phyloP scores from a whole-genome alignment of 345 rosid species.

The Cochlearia excelsa region DNA sequence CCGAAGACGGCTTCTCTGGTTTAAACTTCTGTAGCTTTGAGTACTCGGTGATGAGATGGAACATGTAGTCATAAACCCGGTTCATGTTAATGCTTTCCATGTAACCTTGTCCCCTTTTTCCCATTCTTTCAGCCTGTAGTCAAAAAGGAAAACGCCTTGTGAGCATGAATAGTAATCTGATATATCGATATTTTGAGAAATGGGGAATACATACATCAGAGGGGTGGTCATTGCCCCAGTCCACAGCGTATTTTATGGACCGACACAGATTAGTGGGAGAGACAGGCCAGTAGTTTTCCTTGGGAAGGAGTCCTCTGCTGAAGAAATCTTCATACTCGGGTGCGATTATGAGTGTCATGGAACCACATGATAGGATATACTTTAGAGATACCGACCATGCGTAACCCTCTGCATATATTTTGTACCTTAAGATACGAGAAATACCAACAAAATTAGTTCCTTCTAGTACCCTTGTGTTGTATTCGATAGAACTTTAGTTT shows the following conservation, averaged over 20 bases:
- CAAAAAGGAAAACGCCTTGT: not conserved
- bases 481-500: not conserved
- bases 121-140: constrained; percentile 66
- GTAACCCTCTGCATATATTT: constrained; percentile 92
- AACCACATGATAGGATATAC: constrained; percentile 83
- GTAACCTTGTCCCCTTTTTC: constrained; percentile 66
- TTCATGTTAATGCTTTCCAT: constrained; percentile 74
- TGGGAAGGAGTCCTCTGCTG: constrained; percentile 72
- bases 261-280: constrained; percentile 55
- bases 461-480: not conserved
- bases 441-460: constrained; percentile 13
- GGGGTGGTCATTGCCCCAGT: constrained; percentile 80
- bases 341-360: constrained; percentile 68
- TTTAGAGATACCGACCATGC: constrained; percentile 98
- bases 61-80: constrained; percentile 78
- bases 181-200: not conserved
- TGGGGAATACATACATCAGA: constrained; percentile 44
- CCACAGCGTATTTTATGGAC: constrained; percentile 72
- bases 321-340: constrained; percentile 89
- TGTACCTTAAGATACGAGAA: constrained; percentile 47
- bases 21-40: constrained; percentile 71
- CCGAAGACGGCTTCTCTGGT: constrained; percentile 66
- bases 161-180: not conserved
- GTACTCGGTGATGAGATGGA: constrained; percentile 70
- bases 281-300: constrained; percentile 77